phyloP scores from a whole-genome alignment of 1,139 yeast genomes.

The Tardiomyces digboiensis region DNA sequence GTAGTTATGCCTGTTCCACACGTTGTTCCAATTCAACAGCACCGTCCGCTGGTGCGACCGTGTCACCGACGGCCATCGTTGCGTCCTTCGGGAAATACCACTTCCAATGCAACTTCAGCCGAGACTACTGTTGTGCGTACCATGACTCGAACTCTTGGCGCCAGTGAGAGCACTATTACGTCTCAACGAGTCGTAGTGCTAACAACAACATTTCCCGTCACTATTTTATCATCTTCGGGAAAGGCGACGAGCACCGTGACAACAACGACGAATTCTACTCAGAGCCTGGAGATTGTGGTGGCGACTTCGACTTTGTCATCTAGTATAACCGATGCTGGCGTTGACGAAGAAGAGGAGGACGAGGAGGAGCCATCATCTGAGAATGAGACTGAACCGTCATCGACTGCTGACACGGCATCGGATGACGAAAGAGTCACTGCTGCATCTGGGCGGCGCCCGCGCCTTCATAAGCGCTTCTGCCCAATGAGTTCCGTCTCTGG shows the following conservation, averaged over 20 bases:
- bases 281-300: not conserved
- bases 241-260: not conserved
- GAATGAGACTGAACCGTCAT: not conserved
- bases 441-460: not conserved
- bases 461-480: not conserved
- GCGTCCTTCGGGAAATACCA: no score
- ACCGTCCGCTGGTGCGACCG: not conserved
- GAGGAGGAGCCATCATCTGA: not conserved
- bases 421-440: not conserved
- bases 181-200: not conserved
- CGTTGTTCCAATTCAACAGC: not conserved
- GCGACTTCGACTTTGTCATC: not conserved
- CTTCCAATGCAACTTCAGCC: not conserved
- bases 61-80: not conserved
- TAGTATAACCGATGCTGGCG: not conserved
- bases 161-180: not conserved
- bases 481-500: not conserved
- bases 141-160: not conserved
- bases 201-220: not conserved
- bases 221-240: not conserved
- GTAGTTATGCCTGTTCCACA: not conserved
- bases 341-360: not conserved
- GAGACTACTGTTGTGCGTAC: not conserved
- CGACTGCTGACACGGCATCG: not conserved
- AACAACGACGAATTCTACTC: not conserved